Evolutionary conservation across 768 basidiomycete genomes (phyloP).

Genomic region (Tricholoma terreum): DNA sequence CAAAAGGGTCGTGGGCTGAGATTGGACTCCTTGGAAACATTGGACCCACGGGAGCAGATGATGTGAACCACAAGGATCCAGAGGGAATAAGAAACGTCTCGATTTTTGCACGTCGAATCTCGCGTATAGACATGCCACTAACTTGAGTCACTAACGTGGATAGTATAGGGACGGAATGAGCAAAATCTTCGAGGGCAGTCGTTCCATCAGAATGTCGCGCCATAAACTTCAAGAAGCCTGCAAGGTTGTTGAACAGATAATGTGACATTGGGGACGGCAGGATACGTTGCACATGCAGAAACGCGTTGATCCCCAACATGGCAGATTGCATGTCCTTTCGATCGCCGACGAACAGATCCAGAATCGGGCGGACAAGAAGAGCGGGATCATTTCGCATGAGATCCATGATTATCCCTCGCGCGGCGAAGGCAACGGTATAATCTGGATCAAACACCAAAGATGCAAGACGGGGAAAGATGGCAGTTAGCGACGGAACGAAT

Average conservation of each 20-base stretch:
- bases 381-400: conserved; percentile 74
- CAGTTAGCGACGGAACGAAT: conserved; percentile 59
- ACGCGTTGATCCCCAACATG: conserved; percentile 49
- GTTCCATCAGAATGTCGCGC: conserved; percentile 41
- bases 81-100: conserved; percentile 68
- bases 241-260: conserved; percentile 65
- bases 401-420: conserved; percentile 56
- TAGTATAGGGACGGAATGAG: conserved; percentile 54
- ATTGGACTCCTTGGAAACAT: conserved; percentile 58
- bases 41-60: conserved; percentile 48
- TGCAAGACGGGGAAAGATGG: conserved; percentile 53
- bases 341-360: conserved; percentile 57
- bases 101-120: conserved; percentile 69
- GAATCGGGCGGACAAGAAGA: conserved; percentile 57
- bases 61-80: conserved; percentile 66
- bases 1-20: conserved; percentile 33
- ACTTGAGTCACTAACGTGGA: conserved; percentile 61
- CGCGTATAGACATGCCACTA: conserved; percentile 67
- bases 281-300: conserved; percentile 52
- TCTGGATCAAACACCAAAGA: conserved; percentile 51
- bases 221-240: conserved; percentile 60
- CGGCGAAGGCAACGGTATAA: conserved; percentile 50
- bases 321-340: conserved; percentile 45
- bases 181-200: conserved; percentile 50
- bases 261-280: conserved; percentile 67